A percentile compares a stretch with the other conserved stretches of the same genome.
These are phyloP conservation scores for Begonia fuchsioides DNA, from an alignment of 306 rosid species.

Conservation along the genomic window DNA sequence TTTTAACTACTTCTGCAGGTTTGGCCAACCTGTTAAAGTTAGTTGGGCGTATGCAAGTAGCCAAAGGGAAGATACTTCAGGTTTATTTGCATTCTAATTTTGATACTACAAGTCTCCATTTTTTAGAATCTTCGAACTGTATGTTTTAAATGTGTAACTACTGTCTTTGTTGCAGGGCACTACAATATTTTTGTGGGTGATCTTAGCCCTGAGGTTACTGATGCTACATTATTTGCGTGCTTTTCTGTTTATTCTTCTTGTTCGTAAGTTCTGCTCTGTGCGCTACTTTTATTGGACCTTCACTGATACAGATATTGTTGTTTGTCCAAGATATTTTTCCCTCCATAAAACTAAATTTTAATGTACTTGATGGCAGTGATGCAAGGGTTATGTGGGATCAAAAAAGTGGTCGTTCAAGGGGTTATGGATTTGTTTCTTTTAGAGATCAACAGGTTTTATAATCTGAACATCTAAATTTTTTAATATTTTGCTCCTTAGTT, in stretches of 20 bases:
- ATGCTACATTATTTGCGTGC: conserved; percentile 76
- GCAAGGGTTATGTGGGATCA: conserved; percentile 99
- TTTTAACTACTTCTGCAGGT: conserved; percentile 28
- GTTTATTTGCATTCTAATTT: conserved; percentile 18
- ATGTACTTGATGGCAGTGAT: conserved; percentile 32
- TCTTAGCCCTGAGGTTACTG: conserved; percentile 95
- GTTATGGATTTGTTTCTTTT: conserved; percentile 91
- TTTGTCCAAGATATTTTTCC: too few species aligned
- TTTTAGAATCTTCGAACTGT: background rate
- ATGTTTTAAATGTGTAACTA: background rate
- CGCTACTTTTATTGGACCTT: too few species aligned
- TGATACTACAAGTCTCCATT: background rate
- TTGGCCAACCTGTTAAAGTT: conserved; percentile 86
- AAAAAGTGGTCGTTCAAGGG: conserved; percentile 88
- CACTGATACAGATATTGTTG: too few species aligned
- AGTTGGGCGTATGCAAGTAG: conserved; percentile 97
- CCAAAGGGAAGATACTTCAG: conserved; percentile 93
- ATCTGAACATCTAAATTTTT: background rate
- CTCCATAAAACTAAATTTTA: background rate
- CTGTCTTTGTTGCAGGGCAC: conserved; percentile 41
- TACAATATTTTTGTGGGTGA: conserved; percentile 87
- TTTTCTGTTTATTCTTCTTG: conserved; percentile 72
- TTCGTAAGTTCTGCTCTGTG: conserved; percentile 45
- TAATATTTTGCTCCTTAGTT: too few species aligned
- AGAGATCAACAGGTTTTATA: conserved; percentile 59